Conservation (phyloP, 1,284 basidiomycete species). For the Cutaneotrichosporon dermatis region DNA sequence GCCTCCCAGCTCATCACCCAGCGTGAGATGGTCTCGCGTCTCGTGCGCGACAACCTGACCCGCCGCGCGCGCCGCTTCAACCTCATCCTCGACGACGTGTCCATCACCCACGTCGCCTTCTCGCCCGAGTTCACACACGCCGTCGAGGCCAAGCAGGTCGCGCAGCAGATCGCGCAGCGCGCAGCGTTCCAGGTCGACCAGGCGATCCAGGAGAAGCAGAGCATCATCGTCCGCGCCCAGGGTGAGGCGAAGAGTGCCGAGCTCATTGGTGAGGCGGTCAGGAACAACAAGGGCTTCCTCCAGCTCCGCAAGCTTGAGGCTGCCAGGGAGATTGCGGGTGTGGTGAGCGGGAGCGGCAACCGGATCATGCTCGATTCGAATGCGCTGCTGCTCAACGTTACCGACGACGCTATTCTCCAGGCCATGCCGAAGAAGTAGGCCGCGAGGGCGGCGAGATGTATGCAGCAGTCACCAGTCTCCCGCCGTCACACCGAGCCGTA, state of each 20-base stretch:
- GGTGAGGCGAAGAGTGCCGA: conserved; percentile 95
- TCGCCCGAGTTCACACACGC: conserved; percentile 61
- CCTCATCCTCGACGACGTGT: conserved; percentile 94
- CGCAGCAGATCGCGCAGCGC: conserved; percentile 79
- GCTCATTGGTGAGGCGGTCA: conserved; percentile 82
- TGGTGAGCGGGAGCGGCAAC: conserved; percentile 77
- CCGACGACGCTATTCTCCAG: conserved; percentile 16
- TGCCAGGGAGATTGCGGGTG: conserved; percentile 82
- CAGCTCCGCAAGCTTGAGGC: conserved; percentile 96
- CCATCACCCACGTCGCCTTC: conserved; percentile 91
- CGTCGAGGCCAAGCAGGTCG: conserved; percentile 81
- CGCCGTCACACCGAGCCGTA: too few relatives aligned
- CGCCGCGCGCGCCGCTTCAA: conserved; percentile 95
- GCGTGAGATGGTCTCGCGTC: conserved; percentile 81
- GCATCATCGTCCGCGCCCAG: conserved; percentile 94
- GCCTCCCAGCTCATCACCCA: conserved; percentile 98
- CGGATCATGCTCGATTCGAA: conserved; percentile 94
- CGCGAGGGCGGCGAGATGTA: not conserved
- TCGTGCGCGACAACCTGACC: conserved; percentile 81
- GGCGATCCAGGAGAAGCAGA: conserved; percentile 98
- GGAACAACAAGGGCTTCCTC: conserved; percentile 87
- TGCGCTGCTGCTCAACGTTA: conserved; percentile 77
- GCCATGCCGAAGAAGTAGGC: conserved; percentile 11
- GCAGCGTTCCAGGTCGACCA: conserved; percentile 96
- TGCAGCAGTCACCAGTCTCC: conserved; percentile 6